Percentiles rank a stretch among this genome's conserved stretches.
These are phyloP conservation scores for Salvia rosmarinus DNA, from an alignment of 257 asterid genomes.

Conservation along the genomic window DNA sequence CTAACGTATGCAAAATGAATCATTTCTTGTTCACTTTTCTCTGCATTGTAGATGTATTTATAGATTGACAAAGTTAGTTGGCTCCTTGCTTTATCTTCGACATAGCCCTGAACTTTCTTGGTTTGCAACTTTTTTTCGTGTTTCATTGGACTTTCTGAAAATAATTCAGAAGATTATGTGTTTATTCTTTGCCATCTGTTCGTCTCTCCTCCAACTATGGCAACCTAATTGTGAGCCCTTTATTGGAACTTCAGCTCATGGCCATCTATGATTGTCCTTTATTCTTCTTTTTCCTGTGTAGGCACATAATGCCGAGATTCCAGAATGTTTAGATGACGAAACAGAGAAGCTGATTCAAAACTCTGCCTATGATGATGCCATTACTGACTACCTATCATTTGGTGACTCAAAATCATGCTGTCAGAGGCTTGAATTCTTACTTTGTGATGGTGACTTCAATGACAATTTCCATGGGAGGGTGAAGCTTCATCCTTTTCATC, in stretches of 20 bases:
- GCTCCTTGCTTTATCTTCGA: constrained; percentile 9
- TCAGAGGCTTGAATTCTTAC: constrained; percentile 66
- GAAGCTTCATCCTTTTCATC: constrained; percentile 53
- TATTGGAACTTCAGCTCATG: neutral
- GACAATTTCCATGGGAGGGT: constrained; percentile 21
- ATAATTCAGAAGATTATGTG: neutral
- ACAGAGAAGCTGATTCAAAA: constrained; percentile 38
- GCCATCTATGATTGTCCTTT: constrained; percentile 1
- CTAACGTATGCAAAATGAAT: too few relatives aligned
- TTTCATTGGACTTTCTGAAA: neutral
- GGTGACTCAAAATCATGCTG: constrained; percentile 51
- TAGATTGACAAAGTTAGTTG: neutral
- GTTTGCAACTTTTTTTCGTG: neutral
- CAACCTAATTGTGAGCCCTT: neutral
- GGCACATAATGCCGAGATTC: constrained; percentile 37
- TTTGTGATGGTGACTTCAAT: constrained; percentile 24
- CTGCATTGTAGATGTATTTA: too few relatives aligned
- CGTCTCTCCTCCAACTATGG: neutral
- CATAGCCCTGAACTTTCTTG: neutral
- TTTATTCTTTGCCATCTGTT: too few relatives aligned
- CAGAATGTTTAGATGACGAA: constrained; percentile 22
- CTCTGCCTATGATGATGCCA: constrained; percentile 46
- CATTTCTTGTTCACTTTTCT: too few relatives aligned
- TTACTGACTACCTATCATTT: constrained; percentile 49
- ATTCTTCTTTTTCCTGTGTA: constrained; percentile 24